phyloP scores from a whole-genome alignment of 2,329 filamentous ascomycete genomes.

The Didymella pinodella region DNA sequence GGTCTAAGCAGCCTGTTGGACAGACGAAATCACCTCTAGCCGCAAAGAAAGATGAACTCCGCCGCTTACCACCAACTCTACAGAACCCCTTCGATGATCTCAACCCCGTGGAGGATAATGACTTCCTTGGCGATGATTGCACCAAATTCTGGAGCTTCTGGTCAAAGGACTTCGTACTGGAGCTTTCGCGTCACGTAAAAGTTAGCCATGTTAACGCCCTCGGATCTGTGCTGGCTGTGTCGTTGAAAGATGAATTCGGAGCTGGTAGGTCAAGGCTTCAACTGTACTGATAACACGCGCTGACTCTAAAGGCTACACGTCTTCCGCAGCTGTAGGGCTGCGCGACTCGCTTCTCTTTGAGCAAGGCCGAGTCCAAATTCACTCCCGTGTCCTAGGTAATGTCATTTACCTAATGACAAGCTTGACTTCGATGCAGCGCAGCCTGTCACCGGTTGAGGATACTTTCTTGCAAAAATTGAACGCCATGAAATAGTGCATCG shows the following conservation, averaged over 20 bases:
- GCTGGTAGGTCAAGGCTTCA: conserved; percentile 49
- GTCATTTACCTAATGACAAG: conserved; percentile 69
- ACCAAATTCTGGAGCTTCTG: conserved; percentile 71
- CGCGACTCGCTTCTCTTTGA: conserved; percentile 59
- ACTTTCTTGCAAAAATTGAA: conserved; percentile 32
- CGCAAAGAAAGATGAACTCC: background rate
- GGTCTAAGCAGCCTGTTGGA: conserved; percentile 7
- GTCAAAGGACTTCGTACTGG: conserved; percentile 66
- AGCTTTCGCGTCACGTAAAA: conserved; percentile 63
- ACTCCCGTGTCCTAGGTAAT: conserved; percentile 68
- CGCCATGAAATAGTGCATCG: background rate
- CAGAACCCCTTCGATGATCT: no score
- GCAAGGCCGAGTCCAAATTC: conserved; percentile 56
- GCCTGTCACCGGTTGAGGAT: conserved; percentile 32
- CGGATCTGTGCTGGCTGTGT: conserved; percentile 76
- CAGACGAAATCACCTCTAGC: background rate
- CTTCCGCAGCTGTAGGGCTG: conserved; percentile 62
- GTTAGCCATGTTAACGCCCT: conserved; percentile 75
- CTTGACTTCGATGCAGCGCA: conserved; percentile 34
- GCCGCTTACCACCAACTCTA: no score
- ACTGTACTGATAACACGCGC: background rate
- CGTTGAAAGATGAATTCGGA: conserved; percentile 59
- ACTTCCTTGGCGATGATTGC: no score
- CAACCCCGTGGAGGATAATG: background rate
- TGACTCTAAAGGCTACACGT: conserved; percentile 60